Percentiles rank a stretch among this genome's conserved stretches.
These are phyloP conservation scores for Fusarium xyrophilum DNA, from an alignment of 2,329 filamentous ascomycete genomes.

Conservation along the genomic window DNA sequence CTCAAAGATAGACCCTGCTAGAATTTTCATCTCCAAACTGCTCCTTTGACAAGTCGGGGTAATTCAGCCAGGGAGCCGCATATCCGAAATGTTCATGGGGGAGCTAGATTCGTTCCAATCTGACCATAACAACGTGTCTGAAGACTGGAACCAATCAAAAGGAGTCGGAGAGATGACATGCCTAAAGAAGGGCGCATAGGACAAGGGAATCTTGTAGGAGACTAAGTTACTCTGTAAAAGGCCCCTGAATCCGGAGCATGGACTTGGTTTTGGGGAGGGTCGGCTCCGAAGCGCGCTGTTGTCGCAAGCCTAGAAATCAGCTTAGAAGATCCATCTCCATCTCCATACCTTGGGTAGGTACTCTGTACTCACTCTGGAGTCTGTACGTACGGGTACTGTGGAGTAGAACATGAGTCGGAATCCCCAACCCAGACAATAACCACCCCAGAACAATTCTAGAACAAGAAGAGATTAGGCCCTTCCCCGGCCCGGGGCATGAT, in stretches of 20 bases:
- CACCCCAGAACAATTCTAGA: conserved; percentile 16
- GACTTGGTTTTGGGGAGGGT: background rate
- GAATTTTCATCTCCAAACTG: background rate
- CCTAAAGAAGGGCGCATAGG: conserved; percentile 3
- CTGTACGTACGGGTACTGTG: background rate
- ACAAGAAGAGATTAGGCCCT: conserved; percentile 29
- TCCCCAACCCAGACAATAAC: background rate
- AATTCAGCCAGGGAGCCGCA: background rate
- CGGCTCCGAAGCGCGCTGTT: conserved; percentile 3
- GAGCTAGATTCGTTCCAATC: background rate
- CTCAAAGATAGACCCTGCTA: background rate
- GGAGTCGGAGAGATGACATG: background rate
- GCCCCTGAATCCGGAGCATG: conserved; percentile 14
- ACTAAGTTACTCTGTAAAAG: too few relatives aligned
- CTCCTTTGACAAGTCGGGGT: conserved; percentile 1
- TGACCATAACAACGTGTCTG: conserved; percentile 1
- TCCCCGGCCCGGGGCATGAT: conserved; percentile 26
- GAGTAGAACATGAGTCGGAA: background rate
- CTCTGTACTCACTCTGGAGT: too few relatives aligned
- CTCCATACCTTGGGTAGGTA: background rate
- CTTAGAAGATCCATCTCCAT: background rate
- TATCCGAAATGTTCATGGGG: background rate
- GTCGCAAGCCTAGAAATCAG: background rate
- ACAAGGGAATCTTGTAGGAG: background rate
- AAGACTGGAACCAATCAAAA: conserved; percentile 1